Percentiles rank a stretch among this genome's conserved stretches.
phyloP scores from a whole-genome alignment of 331 rosid genomes.

The Telfairia occidentalis region DNA sequence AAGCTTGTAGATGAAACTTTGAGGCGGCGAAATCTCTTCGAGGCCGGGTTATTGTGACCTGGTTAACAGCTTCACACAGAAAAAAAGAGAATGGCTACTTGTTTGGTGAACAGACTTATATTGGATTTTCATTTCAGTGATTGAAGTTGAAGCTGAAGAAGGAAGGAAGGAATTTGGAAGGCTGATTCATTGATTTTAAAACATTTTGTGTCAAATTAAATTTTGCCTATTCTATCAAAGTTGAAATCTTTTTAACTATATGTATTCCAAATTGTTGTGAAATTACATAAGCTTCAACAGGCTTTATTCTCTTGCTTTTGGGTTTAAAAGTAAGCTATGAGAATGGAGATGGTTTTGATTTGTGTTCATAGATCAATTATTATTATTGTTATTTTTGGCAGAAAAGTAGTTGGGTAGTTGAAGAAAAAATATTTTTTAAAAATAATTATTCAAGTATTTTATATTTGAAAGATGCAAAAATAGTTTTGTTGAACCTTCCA shows the following conservation, averaged over 20 bases:
- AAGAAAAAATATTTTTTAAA: not conserved
- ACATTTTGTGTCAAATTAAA: slow-evolving; percentile 32
- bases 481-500: not conserved
- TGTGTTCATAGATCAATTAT: too few relatives aligned
- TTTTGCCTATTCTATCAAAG: slow-evolving; percentile 33
- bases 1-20: slow-evolving; percentile 97
- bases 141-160: slow-evolving; percentile 10
- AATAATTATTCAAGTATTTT: not conserved
- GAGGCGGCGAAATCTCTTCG: slow-evolving; percentile 85
- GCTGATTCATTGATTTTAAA: slow-evolving; percentile 44
- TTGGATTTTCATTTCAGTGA: slow-evolving; percentile 23
- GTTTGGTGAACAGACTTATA: slow-evolving; percentile 26
- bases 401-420: not conserved
- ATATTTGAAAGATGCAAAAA: not conserved
- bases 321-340: not conserved
- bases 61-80: not conserved
- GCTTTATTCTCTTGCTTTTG: not conserved
- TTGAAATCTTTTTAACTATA: slow-evolving; percentile 3
- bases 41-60: slow-evolving; percentile 87
- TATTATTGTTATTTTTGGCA: too few relatives aligned
- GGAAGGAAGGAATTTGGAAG: not conserved
- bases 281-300: not conserved
- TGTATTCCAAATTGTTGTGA: not conserved
- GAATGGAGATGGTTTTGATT: not conserved
- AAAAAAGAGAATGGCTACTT: not conserved